These are phyloP conservation scores for Penicillium janthinellum DNA, from an alignment of 2,329 filamentous ascomycete species.

Conservation along the genomic window DNA sequence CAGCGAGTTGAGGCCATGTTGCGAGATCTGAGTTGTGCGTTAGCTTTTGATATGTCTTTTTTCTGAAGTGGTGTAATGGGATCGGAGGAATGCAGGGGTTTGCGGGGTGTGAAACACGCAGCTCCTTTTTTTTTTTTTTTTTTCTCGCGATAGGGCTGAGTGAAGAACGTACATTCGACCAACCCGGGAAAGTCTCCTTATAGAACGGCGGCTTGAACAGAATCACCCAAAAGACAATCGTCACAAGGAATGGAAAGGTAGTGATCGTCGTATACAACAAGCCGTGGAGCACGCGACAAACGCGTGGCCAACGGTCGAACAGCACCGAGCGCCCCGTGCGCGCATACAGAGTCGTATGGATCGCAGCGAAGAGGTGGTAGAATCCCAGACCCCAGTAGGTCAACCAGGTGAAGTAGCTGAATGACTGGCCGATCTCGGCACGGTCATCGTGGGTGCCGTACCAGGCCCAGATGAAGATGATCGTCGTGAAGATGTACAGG, in stretches of 20 bases:
- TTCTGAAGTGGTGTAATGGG: not conserved
- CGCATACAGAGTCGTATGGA: conserved; percentile 71
- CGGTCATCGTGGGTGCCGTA: conserved; percentile 58
- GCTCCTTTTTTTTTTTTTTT: not conserved
- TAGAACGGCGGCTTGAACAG: conserved; percentile 60
- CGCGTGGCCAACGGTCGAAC: conserved; percentile 61
- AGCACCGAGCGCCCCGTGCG: conserved; percentile 54
- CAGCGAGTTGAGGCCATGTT: conserved; percentile 72
- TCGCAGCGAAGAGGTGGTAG: conserved; percentile 69
- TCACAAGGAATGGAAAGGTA: conserved; percentile 69
- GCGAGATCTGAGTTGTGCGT: conserved; percentile 54
- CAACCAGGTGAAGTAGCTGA: conserved; percentile 81
- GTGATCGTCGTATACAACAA: conserved; percentile 65
- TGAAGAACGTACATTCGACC: conserved; percentile 48
- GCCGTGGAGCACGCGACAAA: conserved; percentile 65
- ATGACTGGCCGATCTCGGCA: conserved; percentile 55
- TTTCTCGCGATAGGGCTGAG: not conserved
- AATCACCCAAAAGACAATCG: conserved; percentile 69
- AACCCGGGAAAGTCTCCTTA: conserved; percentile 54
- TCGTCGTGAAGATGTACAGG: conserved; percentile 67
- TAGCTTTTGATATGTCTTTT: not conserved
- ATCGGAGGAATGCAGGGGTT: conserved; percentile 7
- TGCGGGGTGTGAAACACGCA: conserved; percentile 1
- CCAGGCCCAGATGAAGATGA: conserved; percentile 71
- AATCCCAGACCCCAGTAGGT: conserved; percentile 82